phyloP scores from a whole-genome alignment of 2,329 filamentous ascomycete genomes.

The Epichloe uncinata region DNA sequence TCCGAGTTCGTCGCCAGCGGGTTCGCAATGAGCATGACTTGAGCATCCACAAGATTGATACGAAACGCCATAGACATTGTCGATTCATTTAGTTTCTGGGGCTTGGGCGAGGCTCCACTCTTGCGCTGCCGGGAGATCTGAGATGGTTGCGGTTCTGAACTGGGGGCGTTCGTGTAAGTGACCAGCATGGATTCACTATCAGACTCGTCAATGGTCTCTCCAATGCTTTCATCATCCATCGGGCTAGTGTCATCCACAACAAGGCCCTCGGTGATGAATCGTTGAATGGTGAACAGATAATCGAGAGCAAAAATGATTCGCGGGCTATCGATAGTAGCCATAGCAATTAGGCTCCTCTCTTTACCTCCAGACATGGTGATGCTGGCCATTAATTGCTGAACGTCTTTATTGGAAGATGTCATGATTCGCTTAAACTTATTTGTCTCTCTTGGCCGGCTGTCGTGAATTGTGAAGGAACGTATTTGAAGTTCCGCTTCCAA shows the following conservation, averaged over 20 bases:
- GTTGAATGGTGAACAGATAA: slow-evolving; percentile 81
- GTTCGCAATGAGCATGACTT: slow-evolving; percentile 93
- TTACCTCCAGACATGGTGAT: slow-evolving; percentile 80
- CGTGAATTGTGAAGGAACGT: slow-evolving; percentile 85
- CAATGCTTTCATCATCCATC: slow-evolving; percentile 37
- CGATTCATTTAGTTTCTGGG: slow-evolving; percentile 8
- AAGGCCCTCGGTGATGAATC: slow-evolving; percentile 63
- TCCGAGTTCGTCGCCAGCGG: slow-evolving; percentile 82
- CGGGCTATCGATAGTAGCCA: slow-evolving; percentile 90
- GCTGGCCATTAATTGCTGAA: slow-evolving; percentile 97
- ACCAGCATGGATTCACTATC: slow-evolving; percentile 45
- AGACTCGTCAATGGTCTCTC: slow-evolving; percentile 45
- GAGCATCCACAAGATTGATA: slow-evolving; percentile 88
- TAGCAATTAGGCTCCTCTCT: slow-evolving; percentile 71
- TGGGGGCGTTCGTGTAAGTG: slow-evolving; percentile 23
- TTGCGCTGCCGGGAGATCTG: slow-evolving; percentile 15
- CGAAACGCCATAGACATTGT: slow-evolving; percentile 72
- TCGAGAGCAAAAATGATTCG: slow-evolving; percentile 91
- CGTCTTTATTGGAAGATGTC: slow-evolving; percentile 88
- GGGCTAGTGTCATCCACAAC: slow-evolving; percentile 43
- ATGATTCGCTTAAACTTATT: slow-evolving; percentile 98
- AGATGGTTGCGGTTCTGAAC: slow-evolving; percentile 19
- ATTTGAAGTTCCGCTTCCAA: slow-evolving; percentile 89
- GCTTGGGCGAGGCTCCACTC: background rate
- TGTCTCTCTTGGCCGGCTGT: slow-evolving; percentile 75